Evolutionary conservation across 495 filamentous ascomycete genomes (phyloP).

Genomic region (Durotheca rogersii): DNA sequence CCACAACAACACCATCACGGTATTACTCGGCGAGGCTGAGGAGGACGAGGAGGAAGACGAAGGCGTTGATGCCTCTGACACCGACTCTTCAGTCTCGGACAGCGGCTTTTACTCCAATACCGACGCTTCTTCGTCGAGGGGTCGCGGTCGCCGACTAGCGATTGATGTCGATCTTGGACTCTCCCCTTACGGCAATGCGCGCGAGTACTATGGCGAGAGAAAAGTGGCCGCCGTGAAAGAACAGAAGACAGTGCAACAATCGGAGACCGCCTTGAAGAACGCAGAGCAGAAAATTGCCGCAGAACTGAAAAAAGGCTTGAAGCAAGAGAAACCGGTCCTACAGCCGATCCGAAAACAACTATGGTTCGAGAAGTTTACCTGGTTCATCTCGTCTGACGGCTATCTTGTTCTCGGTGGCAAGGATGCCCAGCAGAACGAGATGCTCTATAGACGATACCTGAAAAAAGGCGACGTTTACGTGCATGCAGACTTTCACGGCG

Average conservation of each 20-base stretch:
- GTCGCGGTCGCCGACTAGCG: constrained; percentile 53
- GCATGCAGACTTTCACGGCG: constrained; percentile 85
- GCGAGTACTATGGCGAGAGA: constrained; percentile 89
- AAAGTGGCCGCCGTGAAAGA: constrained; percentile 79
- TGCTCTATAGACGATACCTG: constrained; percentile 80
- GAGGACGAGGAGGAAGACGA: constrained; percentile 52
- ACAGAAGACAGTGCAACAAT: constrained; percentile 79
- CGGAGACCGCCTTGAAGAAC: constrained; percentile 80
- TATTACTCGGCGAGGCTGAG: constrained; percentile 71
- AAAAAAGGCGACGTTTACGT: constrained; percentile 89
- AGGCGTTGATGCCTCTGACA: constrained; percentile 63
- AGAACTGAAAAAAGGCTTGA: constrained; percentile 81
- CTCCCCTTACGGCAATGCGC: constrained; percentile 82
- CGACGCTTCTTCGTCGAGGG: constrained; percentile 40
- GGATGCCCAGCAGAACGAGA: constrained; percentile 88
- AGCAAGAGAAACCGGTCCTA: constrained; percentile 87
- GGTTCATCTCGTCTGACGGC: constrained; percentile 94
- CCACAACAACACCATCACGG: constrained; percentile 81
- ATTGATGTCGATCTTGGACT: constrained; percentile 85
- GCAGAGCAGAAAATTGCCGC: constrained; percentile 83
- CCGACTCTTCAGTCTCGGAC: constrained; percentile 62
- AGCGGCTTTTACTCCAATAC: constrained; percentile 53
- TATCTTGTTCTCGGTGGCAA: constrained; percentile 86
- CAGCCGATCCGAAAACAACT: constrained; percentile 76
- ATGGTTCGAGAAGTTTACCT: constrained; percentile 97